Conservation (phyloP, 1,284 basidiomycete species). For the Thelephora terrestris region DNA sequence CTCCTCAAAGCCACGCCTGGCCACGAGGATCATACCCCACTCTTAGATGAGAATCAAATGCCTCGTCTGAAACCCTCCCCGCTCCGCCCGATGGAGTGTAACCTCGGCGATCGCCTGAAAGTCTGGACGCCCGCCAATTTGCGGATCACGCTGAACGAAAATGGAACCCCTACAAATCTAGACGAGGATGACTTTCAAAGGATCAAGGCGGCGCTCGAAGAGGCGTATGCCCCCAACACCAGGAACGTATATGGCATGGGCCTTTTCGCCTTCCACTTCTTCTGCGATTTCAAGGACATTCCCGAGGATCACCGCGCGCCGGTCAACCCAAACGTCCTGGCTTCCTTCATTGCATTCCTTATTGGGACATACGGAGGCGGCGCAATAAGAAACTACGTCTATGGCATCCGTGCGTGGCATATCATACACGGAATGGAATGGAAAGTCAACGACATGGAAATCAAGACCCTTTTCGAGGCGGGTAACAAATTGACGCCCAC, state of each 20-base stretch:
- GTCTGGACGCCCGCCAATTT: constrained; percentile 12
- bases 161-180: neutral
- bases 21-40: neutral
- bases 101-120: no score
- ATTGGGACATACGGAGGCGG: constrained; percentile 11
- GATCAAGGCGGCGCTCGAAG: constrained; percentile 9
- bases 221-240: constrained; percentile 14
- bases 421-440: constrained; percentile 14
- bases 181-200: constrained; percentile 9
- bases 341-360: constrained; percentile 10
- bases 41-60: no score
- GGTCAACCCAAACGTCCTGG: constrained; percentile 3
- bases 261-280: constrained; percentile 21
- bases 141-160: neutral
- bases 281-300: constrained; percentile 17
- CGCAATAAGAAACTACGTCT: constrained; percentile 14
- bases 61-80: constrained; percentile 3
- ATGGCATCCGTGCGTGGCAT: constrained; percentile 18
- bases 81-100: no score
- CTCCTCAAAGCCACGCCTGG: neutral
- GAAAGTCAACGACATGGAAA: constrained; percentile 7
- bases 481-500: constrained; percentile 6
- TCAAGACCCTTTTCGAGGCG: constrained; percentile 6
- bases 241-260: constrained; percentile 19
- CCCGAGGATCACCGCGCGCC: constrained; percentile 15